A percentile compares a stretch with the other conserved stretches of the same genome.
Evolutionary conservation across 148 eudicot genomes (phyloP).

Genomic region (Beta vulgaris): DNA sequence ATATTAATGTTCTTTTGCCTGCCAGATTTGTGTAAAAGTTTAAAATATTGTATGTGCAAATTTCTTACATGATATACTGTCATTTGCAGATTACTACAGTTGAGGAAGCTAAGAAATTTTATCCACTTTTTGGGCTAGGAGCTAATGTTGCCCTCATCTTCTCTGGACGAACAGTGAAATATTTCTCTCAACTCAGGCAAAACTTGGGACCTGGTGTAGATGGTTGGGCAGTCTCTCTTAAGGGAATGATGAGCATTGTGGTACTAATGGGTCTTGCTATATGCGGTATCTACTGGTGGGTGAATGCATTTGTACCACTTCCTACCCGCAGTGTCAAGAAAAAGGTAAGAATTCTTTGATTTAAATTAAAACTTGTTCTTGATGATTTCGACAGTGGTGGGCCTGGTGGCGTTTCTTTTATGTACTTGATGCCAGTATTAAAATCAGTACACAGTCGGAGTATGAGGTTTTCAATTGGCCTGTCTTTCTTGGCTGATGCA

Average conservation of each 20-base stretch:
- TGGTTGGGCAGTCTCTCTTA: conserved; percentile 96
- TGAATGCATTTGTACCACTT: conserved; percentile 70
- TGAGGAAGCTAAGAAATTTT: conserved; percentile 93
- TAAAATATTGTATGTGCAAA: neutral
- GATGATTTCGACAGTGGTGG: too few relatives aligned
- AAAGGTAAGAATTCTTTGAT: conserved; percentile 42
- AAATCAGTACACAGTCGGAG: neutral
- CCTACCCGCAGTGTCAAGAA: conserved; percentile 92
- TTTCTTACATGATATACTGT: conserved; percentile 11
- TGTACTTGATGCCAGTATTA: neutral
- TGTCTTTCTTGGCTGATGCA: neutral
- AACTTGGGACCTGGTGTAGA: conserved; percentile 91
- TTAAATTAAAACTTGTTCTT: neutral
- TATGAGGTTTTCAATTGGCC: neutral
- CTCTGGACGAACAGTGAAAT: conserved; percentile 96
- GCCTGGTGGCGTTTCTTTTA: too few relatives aligned
- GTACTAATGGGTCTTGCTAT: conserved; percentile 82
- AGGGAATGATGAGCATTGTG: conserved; percentile 97
- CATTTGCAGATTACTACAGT: conserved; percentile 81
- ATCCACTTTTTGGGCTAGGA: conserved; percentile 94
- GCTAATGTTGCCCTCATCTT: conserved; percentile 97
- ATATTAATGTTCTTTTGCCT: too few relatives aligned
- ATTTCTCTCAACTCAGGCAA: conserved; percentile 82
- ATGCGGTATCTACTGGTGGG: conserved; percentile 95
- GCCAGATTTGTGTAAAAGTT: too few relatives aligned